These are phyloP conservation scores for Aaosphaeria pasadenensis DNA, from an alignment of 2,329 filamentous ascomycete species.

Conservation along the genomic window DNA sequence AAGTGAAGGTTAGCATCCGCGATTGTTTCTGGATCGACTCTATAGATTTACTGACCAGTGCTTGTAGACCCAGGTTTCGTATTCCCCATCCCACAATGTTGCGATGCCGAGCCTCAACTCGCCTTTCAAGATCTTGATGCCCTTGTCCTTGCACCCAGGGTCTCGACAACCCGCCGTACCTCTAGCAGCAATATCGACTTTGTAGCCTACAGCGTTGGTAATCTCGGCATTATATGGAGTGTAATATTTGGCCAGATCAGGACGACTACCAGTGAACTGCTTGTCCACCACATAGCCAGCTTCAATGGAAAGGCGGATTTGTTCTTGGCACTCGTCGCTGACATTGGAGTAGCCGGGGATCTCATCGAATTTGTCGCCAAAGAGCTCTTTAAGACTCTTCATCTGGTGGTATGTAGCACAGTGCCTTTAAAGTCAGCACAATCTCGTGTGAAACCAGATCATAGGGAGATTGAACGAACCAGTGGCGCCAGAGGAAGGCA, in stretches of 20 bases:
- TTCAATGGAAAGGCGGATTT: constrained; percentile 66
- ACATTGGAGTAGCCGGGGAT: constrained; percentile 79
- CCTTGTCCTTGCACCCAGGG: constrained; percentile 64
- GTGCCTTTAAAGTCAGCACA: background rate
- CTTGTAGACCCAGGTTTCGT: constrained; percentile 68
- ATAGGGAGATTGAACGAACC: constrained; percentile 52
- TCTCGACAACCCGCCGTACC: constrained; percentile 65
- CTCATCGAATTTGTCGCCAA: constrained; percentile 57
- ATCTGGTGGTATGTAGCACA: too few species aligned
- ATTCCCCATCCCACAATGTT: constrained; percentile 28
- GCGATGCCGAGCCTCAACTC: constrained; percentile 69
- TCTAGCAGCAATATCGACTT: constrained; percentile 11
- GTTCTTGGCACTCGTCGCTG: constrained; percentile 64
- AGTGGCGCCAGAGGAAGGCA: constrained; percentile 77
- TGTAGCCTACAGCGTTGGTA: constrained; percentile 12
- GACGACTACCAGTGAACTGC: constrained; percentile 71
- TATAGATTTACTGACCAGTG: constrained; percentile 70
- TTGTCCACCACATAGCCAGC: constrained; percentile 75
- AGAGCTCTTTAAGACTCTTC: constrained; percentile 57
- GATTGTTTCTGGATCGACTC: background rate
- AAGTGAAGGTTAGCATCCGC: background rate
- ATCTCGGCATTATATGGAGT: constrained; percentile 7
- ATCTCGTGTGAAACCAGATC: background rate
- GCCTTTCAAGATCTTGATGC: constrained; percentile 73
- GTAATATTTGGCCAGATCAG: constrained; percentile 45